Evolutionary conservation across 2,329 filamentous ascomycete species (phyloP).

Genomic region (Colletotrichum paranaense): DNA sequence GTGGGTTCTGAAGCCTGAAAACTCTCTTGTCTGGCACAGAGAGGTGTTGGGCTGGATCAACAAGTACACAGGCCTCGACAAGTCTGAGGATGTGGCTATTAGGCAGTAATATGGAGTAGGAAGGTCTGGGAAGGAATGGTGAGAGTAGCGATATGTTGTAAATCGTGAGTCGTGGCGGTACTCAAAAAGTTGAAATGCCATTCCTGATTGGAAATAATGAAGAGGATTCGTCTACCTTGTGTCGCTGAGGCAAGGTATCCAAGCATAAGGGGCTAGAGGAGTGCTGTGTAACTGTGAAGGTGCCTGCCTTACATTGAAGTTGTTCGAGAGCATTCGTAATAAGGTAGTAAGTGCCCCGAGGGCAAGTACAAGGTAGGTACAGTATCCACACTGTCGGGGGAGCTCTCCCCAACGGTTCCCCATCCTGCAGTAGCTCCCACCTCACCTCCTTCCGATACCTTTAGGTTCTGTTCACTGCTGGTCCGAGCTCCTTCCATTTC

Average conservation of each 20-base stretch:
- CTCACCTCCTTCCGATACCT: background rate
- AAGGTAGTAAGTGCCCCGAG: no score
- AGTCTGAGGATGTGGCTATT: constrained; percentile 19
- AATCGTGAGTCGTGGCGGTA: background rate
- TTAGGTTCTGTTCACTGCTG: background rate
- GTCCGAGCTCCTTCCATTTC: constrained; percentile 29
- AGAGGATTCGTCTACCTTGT: no score
- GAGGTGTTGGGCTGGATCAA: constrained; percentile 86
- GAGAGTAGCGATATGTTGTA: background rate
- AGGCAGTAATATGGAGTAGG: background rate
- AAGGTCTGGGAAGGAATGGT: no score
- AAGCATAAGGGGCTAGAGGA: no score
- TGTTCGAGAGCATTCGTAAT: no score
- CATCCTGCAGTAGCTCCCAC: background rate
- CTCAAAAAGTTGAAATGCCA: background rate
- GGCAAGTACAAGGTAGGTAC: background rate
- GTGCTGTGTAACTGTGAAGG: no score
- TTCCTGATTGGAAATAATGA: no score
- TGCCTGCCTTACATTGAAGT: no score
- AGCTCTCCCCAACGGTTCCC: background rate
- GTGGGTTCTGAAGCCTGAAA: constrained; percentile 93
- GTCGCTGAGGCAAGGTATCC: no score
- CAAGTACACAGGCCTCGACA: constrained; percentile 64
- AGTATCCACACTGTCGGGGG: constrained; percentile 14
- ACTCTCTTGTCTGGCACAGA: constrained; percentile 89